phyloP scores from a whole-genome alignment of 805 yeast genomes.

The Saccharomycopsis olivae region DNA sequence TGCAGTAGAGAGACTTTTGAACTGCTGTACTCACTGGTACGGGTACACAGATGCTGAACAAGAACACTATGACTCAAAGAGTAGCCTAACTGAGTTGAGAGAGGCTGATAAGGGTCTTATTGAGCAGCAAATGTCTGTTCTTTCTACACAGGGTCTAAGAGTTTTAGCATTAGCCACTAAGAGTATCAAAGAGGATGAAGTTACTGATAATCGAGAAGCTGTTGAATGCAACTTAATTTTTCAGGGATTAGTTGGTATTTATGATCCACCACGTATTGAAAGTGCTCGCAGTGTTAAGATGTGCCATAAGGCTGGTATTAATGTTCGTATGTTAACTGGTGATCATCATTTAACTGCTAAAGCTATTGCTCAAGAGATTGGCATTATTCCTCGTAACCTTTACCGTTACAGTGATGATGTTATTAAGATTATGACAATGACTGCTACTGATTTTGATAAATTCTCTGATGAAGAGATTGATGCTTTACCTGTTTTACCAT shows the following conservation, averaged over 20 bases:
- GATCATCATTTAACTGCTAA: constrained; percentile 82
- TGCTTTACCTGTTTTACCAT: constrained; percentile 51
- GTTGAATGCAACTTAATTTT: constrained; percentile 54
- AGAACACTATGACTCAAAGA: constrained; percentile 33
- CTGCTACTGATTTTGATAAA: constrained; percentile 59
- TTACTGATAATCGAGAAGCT: constrained; percentile 2
- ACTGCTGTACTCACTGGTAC: constrained; percentile 51
- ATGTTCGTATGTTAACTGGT: constrained; percentile 97
- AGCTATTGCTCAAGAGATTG: constrained; percentile 80
- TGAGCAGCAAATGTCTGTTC: too few relatives aligned
- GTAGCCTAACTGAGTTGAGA: constrained; percentile 59
- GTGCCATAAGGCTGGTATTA: constrained; percentile 91
- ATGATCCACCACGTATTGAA: constrained; percentile 92
- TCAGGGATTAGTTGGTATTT: constrained; percentile 88
- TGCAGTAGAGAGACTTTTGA: too few relatives aligned
- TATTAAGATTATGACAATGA: constrained; percentile 63
- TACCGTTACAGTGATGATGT: constrained; percentile 73
- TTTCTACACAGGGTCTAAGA: constrained; percentile 78
- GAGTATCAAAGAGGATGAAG: too few relatives aligned
- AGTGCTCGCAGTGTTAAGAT: constrained; percentile 65
- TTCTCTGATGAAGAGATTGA: constrained; percentile 76
- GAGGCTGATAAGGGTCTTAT: too few relatives aligned
- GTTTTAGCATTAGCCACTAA: constrained; percentile 70
- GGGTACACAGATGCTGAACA: constrained; percentile 28
- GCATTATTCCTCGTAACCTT: constrained; percentile 64